phyloP scores from a whole-genome alignment of 2,329 filamentous ascomycete genomes.

The Verticillium dahliae region DNA sequence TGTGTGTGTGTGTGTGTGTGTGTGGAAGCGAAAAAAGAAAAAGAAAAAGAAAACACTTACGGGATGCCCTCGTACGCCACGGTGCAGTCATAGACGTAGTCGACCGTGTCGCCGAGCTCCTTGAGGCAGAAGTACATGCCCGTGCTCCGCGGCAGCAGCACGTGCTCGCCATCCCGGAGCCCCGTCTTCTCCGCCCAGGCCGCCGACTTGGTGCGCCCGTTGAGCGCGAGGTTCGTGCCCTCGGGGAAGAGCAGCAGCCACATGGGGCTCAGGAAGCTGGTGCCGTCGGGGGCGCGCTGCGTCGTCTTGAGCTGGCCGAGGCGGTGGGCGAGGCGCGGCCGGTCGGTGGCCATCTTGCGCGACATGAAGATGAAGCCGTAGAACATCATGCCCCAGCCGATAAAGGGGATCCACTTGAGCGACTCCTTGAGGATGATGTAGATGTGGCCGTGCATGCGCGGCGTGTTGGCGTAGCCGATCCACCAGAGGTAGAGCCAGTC shows the following conservation, averaged over 20 bases:
- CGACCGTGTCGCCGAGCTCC: conserved; percentile 65
- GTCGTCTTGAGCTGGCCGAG: conserved; percentile 60
- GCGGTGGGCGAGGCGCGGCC: conserved; percentile 67
- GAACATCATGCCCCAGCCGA: conserved; percentile 77
- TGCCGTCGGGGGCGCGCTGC: conserved; percentile 46
- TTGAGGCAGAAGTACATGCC: conserved; percentile 74
- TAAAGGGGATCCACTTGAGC: conserved; percentile 70
- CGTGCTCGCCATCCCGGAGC: conserved; percentile 64
- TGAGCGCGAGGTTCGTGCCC: conserved; percentile 72
- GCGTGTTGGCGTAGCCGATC: conserved; percentile 74
- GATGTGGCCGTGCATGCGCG: conserved; percentile 75
- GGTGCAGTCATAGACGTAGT: conserved; percentile 89
- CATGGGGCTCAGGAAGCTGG: conserved; percentile 66
- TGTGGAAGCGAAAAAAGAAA: not conserved
- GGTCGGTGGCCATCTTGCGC: conserved; percentile 80
- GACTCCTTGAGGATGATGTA: conserved; percentile 91
- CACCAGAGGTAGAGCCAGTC: conserved; percentile 94
- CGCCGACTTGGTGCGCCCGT: conserved; percentile 63
- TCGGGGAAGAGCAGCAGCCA: conserved; percentile 87
- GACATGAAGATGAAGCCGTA: conserved; percentile 89
- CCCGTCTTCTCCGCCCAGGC: conserved; percentile 73
- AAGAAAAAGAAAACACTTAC: conserved; percentile 45
- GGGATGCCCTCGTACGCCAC: conserved; percentile 91
- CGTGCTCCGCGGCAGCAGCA: conserved; percentile 73
- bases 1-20: no score